Conservation (phyloP, 208 protist genomes). For the Acanthamoeba castellanii region DNA sequence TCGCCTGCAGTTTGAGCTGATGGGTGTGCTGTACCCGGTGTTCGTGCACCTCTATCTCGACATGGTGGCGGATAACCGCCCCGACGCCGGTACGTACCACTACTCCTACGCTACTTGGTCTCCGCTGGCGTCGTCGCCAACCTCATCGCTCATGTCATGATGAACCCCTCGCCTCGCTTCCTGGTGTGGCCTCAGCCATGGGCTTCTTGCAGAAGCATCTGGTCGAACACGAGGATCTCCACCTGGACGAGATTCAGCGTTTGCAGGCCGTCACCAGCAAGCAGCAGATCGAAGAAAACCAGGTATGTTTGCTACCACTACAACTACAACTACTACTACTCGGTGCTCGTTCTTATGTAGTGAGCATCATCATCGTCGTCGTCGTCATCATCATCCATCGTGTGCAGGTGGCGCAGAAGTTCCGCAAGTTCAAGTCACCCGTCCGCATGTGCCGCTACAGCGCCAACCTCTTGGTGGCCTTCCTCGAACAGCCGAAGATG, state of each 20-base stretch:
- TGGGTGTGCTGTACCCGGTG: slow-evolving; percentile 85
- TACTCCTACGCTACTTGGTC: no score
- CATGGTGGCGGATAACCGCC: slow-evolving; percentile 84
- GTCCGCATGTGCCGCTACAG: slow-evolving; percentile 84
- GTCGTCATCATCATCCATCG: not conserved
- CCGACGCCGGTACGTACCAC: slow-evolving; percentile 62
- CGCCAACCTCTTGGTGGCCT: slow-evolving; percentile 86
- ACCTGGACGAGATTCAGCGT: slow-evolving; percentile 64
- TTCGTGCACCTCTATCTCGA: slow-evolving; percentile 90
- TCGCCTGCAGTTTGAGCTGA: slow-evolving; percentile 81
- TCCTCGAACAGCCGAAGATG: slow-evolving; percentile 86
- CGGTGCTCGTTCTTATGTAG: not conserved
- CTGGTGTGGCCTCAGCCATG: not conserved
- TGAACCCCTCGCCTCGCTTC: not conserved
- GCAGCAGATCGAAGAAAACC: slow-evolving; percentile 62
- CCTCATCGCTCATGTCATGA: not conserved
- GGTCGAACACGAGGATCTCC: slow-evolving; percentile 51
- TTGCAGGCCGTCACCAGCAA: slow-evolving; percentile 58
- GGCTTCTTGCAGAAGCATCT: slow-evolving; percentile 52
- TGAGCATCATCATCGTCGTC: not conserved
- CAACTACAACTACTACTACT: slow-evolving; percentile 47
- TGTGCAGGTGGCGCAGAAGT: slow-evolving; percentile 75
- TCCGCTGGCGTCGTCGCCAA: not conserved
- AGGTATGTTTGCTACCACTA: not conserved
- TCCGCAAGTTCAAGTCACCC: slow-evolving; percentile 85